Evolutionary conservation across 2,329 filamentous ascomycete genomes (phyloP), one percentile per base, ranked within the genome.

Genomic region (Meredithiella fracta): DNA sequence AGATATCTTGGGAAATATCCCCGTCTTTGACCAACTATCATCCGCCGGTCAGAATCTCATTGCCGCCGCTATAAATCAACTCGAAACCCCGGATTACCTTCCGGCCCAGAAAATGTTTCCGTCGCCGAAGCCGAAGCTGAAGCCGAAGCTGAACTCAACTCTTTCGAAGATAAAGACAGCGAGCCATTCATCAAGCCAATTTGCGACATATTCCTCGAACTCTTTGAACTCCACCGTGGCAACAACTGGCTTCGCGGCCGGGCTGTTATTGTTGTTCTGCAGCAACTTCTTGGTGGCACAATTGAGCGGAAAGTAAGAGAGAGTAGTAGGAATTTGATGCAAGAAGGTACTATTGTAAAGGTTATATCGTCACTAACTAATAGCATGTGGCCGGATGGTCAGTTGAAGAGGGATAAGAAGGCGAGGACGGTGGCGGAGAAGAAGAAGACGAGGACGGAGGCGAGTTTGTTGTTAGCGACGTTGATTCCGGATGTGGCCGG

Each of bases 101-200:
- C 70, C 31, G 70, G 70, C 9, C 72, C 68, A 58, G 77, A 79
- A 59, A 78, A 77, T 51, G 70, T 69, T 0, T 69, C 70, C 34
- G 68, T 69, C 6, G 73, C 82, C 1, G 92, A 97, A 70, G 92
- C 90, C 0, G 90, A 97, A 68, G 91, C 91, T 0, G 92, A 97
- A 70, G 92, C 90, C 0, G 90, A 97, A 68, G 91, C 91, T 0
- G 92, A 97, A 68, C 73, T 98, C 51, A 86, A 90, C 58, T 91
- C 91, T 0, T 97, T 94, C 64, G 91, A 97, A 68, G 83, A 86
- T 65, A 83, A 82, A 63, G 88, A 95, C 63, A 74, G 89, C 1
- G 89, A 94, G 65, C 92, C 92, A 1, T 97, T 98, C 64, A 92
- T 98, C 63, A 98, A 96, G 66, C 94, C 92, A 3, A 96, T 98